Evolutionary conservation across 2,329 filamentous ascomycete genomes (phyloP).

Genomic region (Colletotrichum chrysophilum): DNA sequence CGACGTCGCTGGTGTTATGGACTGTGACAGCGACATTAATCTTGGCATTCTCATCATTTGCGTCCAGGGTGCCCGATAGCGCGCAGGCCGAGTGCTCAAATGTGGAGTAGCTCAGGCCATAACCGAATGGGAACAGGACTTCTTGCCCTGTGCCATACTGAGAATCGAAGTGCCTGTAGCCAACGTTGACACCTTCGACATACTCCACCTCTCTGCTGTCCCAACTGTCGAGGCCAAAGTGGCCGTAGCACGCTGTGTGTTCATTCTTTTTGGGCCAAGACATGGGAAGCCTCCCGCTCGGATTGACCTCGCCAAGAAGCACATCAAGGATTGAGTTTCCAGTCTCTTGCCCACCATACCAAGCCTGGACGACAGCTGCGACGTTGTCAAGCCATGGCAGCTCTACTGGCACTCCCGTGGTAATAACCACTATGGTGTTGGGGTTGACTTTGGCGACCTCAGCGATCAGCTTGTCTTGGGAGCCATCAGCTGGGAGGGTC

Average conservation of each 20-base stretch:
- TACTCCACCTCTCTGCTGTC: constrained; percentile 53
- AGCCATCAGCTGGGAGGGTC: constrained; percentile 63
- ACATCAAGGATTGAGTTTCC: constrained; percentile 72
- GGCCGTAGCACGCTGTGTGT: neutral
- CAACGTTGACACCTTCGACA: constrained; percentile 70
- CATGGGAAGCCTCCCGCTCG: constrained; percentile 28
- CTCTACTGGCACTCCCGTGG: constrained; percentile 64
- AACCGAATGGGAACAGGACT: constrained; percentile 69
- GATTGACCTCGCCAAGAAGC: constrained; percentile 66
- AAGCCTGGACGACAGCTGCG: constrained; percentile 72
- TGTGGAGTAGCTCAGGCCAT: constrained; percentile 66
- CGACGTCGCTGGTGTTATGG: neutral
- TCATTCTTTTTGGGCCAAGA: constrained; percentile 59
- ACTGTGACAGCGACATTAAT: neutral
- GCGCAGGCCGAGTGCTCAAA: constrained; percentile 8
- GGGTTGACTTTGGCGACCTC: constrained; percentile 62
- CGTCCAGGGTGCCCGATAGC: neutral
- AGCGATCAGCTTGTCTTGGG: constrained; percentile 62
- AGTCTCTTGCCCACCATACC: constrained; percentile 76
- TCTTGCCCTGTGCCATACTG: constrained; percentile 44
- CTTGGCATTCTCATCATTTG: neutral
- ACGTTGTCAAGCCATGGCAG: constrained; percentile 61
- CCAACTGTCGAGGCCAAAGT: constrained; percentile 54
- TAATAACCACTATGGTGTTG: constrained; percentile 65
- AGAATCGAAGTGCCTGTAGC: constrained; percentile 72